Evolutionary conservation across 2,329 filamentous ascomycete species (phyloP).

Genomic region (Pseudomassariella vexata): DNA sequence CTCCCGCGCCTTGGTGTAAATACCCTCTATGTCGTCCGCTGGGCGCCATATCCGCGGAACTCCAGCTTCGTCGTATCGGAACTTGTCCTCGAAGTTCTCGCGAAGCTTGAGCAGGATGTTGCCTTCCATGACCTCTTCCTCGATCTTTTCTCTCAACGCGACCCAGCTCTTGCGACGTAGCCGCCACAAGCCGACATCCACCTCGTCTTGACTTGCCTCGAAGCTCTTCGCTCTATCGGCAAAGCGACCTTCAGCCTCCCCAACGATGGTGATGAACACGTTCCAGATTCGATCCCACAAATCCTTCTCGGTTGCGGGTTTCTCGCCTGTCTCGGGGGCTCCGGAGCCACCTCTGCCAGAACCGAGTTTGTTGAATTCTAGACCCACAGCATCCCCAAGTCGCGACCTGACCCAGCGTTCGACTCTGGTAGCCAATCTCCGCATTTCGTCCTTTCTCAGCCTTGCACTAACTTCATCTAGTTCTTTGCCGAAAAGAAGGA

Average conservation of each 20-base stretch:
- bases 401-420: constrained; percentile 91
- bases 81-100: constrained; percentile 99
- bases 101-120: constrained; percentile 92
- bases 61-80: constrained; percentile 91
- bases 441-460: constrained; percentile 92
- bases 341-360: constrained; percentile 79
- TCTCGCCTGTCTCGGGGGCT: constrained; percentile 72
- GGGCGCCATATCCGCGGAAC: constrained; percentile 96
- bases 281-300: constrained; percentile 96
- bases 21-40: constrained; percentile 91
- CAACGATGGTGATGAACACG: constrained; percentile 75
- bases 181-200: constrained; percentile 88
- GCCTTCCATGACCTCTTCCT: constrained; percentile 97
- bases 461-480: constrained; percentile 81
- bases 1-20: constrained; percentile 88
- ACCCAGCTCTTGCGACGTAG: constrained; percentile 92
- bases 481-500: constrained; percentile 79
- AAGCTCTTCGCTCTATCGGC: constrained; percentile 87
- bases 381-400: constrained; percentile 77
- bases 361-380: constrained; percentile 95
- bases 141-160: constrained; percentile 81
- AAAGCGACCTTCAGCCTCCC: constrained; percentile 80
- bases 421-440: constrained; percentile 80
- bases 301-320: constrained; percentile 69
- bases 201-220: constrained; percentile 85